Percentiles rank a stretch among this genome's conserved stretches.
These are phyloP conservation scores for Phytophthora pluvialis DNA, from an alignment of 352 stramenopile genomes.

Conservation along the genomic window DNA sequence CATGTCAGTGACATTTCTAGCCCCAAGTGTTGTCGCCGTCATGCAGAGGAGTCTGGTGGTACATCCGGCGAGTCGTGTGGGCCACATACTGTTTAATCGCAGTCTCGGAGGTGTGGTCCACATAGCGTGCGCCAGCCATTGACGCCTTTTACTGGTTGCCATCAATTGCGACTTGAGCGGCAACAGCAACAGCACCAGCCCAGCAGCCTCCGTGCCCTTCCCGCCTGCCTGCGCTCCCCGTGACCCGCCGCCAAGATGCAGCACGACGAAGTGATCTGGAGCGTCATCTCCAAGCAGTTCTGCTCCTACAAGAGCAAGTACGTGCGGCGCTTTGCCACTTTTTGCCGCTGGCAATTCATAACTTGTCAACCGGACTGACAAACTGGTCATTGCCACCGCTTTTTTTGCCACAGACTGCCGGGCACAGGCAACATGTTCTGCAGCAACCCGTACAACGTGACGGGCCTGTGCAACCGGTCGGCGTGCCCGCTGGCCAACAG, in stretches of 20 bases:
- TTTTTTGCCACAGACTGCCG: constrained; percentile 41
- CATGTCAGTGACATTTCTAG: background rate
- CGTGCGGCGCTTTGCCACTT: constrained; percentile 7
- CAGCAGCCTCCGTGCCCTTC: background rate
- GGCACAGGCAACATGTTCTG: constrained; percentile 96
- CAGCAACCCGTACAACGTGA: constrained; percentile 98
- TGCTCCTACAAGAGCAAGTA: constrained; percentile 99
- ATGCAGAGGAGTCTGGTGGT: too few species aligned
- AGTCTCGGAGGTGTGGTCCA: too few species aligned
- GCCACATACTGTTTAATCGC: too few species aligned
- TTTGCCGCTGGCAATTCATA: background rate
- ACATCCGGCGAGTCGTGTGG: too few species aligned
- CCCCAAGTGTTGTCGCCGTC: too few species aligned
- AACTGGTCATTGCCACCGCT: constrained; percentile 6
- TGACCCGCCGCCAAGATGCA: constrained; percentile 69
- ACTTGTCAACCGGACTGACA: background rate
- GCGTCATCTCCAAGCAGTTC: constrained; percentile 98
- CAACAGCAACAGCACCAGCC: constrained; percentile 7
- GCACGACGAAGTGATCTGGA: constrained; percentile 99
- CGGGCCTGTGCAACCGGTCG: constrained; percentile 96
- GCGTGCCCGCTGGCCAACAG: constrained; percentile 98
- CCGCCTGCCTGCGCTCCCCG: background rate
- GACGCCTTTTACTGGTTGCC: constrained; percentile 32
- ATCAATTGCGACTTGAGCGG: constrained; percentile 34
- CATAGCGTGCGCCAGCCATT: constrained; percentile 4